Base-by-base conservation (phyloP, 1,284 basidiomycete species). In the Phellopilus nigrolimitatus region DNA sequence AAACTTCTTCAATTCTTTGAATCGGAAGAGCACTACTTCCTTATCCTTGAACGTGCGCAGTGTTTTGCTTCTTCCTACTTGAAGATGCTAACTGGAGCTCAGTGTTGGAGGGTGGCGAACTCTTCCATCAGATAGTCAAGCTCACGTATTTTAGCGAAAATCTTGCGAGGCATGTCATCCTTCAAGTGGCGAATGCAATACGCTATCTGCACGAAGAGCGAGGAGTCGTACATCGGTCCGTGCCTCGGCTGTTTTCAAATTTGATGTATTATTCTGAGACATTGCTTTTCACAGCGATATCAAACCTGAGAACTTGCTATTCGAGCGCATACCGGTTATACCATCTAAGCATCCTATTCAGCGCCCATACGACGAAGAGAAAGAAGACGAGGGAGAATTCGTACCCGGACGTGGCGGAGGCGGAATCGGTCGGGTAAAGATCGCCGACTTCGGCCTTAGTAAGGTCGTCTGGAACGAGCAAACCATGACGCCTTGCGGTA, bases 121-220 rank as follows among this genome's bases (percentile, higher is more conserved):
- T 99, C 1, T 99, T 99, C 75, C 95, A 99, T 68, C 97, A 99
- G 68, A 99, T 99, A 62, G 97, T 99, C 70, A 98, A 97, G 68
- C 80, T 99, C 58, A 99, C 97, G 1, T 99, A 99, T 71, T 98
- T 99, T 66, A 94, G 90, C 66, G 97, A 99, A 69, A 88, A 88
- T 55, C 83, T 97, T 12, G 81, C 94, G 8, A 83, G 95, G 8
- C 97, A 99, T 67, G 95, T 99, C 64, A 98, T 99, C 59, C 71
- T 97, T 2, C 97, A 99, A 70, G 97, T 99, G 24, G 97, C 97
- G 0, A 79, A 94, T 25, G 97, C 91, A 19, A 97, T 99, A 44
- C 82, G 90, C 39, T 94, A 99, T 68, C 78, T 99, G 12, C 97
- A 99, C 66, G 95, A 99, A 68, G 97, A 98, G 68, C 86, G 92